Evolutionary conservation across 148 eudicot species (phyloP).

Genomic region (Vaccinium myrtillus): DNA sequence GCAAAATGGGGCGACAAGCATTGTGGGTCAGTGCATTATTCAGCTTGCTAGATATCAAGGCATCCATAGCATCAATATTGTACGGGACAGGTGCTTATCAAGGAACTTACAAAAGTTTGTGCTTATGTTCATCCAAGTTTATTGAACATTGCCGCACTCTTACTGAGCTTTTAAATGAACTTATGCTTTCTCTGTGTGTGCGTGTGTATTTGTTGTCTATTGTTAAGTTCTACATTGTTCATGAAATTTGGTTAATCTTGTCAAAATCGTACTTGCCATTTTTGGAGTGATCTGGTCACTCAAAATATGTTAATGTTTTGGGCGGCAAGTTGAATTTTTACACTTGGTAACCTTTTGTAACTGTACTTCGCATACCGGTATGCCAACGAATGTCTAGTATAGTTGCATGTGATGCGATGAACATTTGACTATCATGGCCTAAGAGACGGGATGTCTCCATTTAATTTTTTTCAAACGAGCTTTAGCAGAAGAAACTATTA

Average conservation of each 20-base stretch:
- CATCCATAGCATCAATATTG: slow-evolving; percentile 66
- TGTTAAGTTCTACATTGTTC: neutral
- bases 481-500: neutral
- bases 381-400: neutral
- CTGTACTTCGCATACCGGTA: neutral
- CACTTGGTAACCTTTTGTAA: neutral
- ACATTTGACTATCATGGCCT: neutral
- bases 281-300: neutral
- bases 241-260: neutral
- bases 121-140: slow-evolving; percentile 7
- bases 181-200: neutral
- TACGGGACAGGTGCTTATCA: slow-evolving; percentile 75
- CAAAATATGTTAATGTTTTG: neutral
- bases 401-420: neutral
- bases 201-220: neutral
- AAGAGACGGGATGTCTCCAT: neutral
- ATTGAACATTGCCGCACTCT: neutral
- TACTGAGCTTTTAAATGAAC: neutral
- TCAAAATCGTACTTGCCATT: neutral
- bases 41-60: slow-evolving; percentile 85
- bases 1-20: slow-evolving; percentile 96
- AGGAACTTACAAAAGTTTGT: slow-evolving; percentile 5
- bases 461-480: neutral
- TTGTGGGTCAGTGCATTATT: slow-evolving; percentile 91
- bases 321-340: neutral